Base-by-base conservation (phyloP, 2,329 filamentous ascomycete genomes). In the Fusarium sp. region DNA sequence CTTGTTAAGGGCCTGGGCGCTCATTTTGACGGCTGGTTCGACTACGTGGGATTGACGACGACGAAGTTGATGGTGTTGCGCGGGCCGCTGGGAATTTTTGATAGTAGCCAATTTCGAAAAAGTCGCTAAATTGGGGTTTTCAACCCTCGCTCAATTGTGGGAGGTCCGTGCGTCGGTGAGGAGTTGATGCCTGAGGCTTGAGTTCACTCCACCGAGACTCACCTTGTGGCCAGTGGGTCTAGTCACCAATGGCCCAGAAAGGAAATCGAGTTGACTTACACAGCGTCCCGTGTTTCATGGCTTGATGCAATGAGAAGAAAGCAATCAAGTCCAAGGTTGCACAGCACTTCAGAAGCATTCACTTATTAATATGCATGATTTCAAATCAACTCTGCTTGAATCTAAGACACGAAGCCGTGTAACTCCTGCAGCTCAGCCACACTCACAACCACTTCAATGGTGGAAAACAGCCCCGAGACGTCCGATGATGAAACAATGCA, bases 1-100 rank as follows among this genome's bases (percentile, higher is more conserved):
- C 94, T 98, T 98, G 93, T 98, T 98, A 85, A 96, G 88, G 85
- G 94, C 90, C 87, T 93, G 85, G 83, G 83, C 83, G 84, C 84
- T 88, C 90, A 91, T 91, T 82, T 84, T 90, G 87, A 85, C 86
- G 82, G 84, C 77, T 82, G 77, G 76, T 83, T 77, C 79, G 66
- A 78, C 80, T 78, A 79, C 77, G 79, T 73, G 63, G 79, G 79
- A 76, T 76, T 77, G 75, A 77, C 77, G 74, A 77, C 73, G 78
- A 76, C 69, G 55, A 51, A 70, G 70, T 52, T 71, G 69, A 71
- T 79, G 73, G 68, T 75, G 78, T 76, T 73, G 66, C 69, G 68
- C 76, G 61, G 60, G 62, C 68, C 59, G 66, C 54, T 71, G 69
- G 33, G 48, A 76, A 80, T 77, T 80, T 82, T 83, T 82, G 77